Percentiles rank a stretch among this genome's conserved stretches.
phyloP scores from a whole-genome alignment of 169 alveolate genomes.

The Plasmodium yoelii region DNA sequence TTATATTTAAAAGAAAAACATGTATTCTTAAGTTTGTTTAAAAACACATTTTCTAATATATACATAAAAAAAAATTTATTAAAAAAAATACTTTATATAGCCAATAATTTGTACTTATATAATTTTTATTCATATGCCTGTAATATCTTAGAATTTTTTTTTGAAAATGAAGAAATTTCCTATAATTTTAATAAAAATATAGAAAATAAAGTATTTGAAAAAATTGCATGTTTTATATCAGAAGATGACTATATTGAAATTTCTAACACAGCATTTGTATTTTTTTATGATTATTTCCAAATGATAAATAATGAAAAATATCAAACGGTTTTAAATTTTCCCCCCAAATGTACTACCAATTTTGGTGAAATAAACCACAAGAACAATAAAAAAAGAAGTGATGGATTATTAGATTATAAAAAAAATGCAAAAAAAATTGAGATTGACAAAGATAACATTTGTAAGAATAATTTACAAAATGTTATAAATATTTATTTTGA shows the following conservation, averaged over 20 bases:
- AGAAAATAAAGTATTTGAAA: constrained; percentile 50
- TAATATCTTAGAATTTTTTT: constrained; percentile 35
- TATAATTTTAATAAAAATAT: constrained; percentile 63
- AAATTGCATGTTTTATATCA: constrained; percentile 32
- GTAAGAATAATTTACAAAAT: constrained; percentile 13
- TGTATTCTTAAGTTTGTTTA: constrained; percentile 27
- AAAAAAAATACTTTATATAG: constrained; percentile 67
- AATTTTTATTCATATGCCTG: constrained; percentile 37
- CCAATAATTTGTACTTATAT: constrained; percentile 60
- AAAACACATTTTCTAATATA: constrained; percentile 29
- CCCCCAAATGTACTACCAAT: constrained; percentile 3
- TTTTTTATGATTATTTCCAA: constrained; percentile 56
- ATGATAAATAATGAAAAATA: constrained; percentile 21
- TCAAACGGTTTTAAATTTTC: neutral
- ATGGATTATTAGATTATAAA: constrained; percentile 4
- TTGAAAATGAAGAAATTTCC: constrained; percentile 38
- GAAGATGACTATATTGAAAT: constrained; percentile 76
- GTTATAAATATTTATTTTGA: neutral
- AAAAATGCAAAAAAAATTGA: constrained; percentile 1
- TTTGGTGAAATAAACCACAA: constrained; percentile 2
- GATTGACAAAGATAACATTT: neutral
- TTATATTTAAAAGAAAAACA: constrained; percentile 42
- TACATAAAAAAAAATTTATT: constrained; percentile 36
- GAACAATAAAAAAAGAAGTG: constrained; percentile 1
- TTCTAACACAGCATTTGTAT: constrained; percentile 49